A percentile compares a stretch with the other conserved stretches of the same genome.
Evolutionary conservation across 495 filamentous ascomycete species (phyloP).

Genomic region (Aspergillus leporis): DNA sequence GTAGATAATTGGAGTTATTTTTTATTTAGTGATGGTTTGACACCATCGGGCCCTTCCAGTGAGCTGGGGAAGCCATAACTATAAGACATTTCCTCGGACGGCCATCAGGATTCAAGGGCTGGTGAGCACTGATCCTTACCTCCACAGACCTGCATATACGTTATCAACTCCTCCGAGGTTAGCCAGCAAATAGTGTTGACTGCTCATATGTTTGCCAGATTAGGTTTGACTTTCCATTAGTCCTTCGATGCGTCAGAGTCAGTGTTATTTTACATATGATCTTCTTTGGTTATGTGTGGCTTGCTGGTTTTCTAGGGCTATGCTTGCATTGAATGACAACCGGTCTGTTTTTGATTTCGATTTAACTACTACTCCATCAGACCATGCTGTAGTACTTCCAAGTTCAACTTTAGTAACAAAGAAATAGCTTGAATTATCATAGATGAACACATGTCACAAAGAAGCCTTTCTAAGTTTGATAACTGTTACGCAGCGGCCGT

Average conservation of each 20-base stretch:
- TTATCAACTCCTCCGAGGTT: neutral
- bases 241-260: neutral
- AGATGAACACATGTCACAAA: neutral
- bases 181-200: constrained; percentile 6
- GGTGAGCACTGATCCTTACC: neutral
- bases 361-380: neutral
- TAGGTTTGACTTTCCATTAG: constrained; percentile 18
- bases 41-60: too few relatives aligned
- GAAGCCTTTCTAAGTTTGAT: neutral
- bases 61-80: neutral
- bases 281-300: neutral
- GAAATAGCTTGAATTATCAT: neutral
- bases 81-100: too few relatives aligned
- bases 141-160: neutral
- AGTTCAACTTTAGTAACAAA: neutral
- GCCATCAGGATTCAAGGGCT: too few relatives aligned
- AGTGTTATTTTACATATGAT: neutral
- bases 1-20: neutral
- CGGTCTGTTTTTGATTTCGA: neutral
- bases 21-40: too few relatives aligned
- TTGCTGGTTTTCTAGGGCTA: neutral
- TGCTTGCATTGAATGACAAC: neutral
- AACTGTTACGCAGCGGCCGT: constrained; percentile 28
- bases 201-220: constrained; percentile 16
- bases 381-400: neutral